Percentiles rank a stretch among this genome's conserved stretches.
Conservation (phyloP, 2,329 filamentous ascomycete species). For the Penicillium italicum region DNA sequence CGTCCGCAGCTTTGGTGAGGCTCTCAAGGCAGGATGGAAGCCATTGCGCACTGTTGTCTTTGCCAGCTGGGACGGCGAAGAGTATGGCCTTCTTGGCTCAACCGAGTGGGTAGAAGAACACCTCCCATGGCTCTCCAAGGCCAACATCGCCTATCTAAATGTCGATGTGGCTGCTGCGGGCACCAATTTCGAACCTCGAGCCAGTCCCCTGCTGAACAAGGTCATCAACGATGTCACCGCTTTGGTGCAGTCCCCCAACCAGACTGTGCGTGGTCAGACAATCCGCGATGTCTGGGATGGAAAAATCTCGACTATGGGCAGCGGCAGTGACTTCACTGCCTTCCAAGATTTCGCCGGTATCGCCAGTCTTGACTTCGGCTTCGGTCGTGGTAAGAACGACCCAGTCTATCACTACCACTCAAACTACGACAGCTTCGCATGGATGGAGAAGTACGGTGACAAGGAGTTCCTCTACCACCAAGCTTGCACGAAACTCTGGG, state of each 20-base stretch:
- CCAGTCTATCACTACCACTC: conserved; percentile 71
- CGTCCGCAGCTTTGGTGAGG: conserved; percentile 68
- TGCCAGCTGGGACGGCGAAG: conserved; percentile 78
- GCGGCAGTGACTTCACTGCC: conserved; percentile 70
- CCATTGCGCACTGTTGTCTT: conserved; percentile 88
- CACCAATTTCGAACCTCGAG: conserved; percentile 59
- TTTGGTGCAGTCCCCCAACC: conserved; percentile 67
- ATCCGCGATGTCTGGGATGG: conserved; percentile 66
- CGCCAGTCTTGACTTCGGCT: conserved; percentile 62
- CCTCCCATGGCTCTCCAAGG: conserved; percentile 69
- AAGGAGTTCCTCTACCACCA: conserved; percentile 57
- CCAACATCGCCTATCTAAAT: conserved; percentile 79
- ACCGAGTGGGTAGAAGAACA: conserved; percentile 95
- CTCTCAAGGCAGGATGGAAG: conserved; percentile 71
- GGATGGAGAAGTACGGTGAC: conserved; percentile 79
- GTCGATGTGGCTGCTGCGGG: conserved; percentile 72
- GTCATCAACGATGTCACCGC: conserved; percentile 65
- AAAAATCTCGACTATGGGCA: conserved; percentile 63
- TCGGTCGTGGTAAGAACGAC: conserved; percentile 44
- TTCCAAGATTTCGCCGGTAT: conserved; percentile 71
- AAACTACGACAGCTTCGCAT: conserved; percentile 80
- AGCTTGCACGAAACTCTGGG: conserved; percentile 63
- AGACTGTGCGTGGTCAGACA: conserved; percentile 66
- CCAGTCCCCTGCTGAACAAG: conserved; percentile 72
- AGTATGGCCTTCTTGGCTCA: conserved; percentile 80